Conservation (phyloP, 768 basidiomycete genomes). For the Boletus insuetus region DNA sequence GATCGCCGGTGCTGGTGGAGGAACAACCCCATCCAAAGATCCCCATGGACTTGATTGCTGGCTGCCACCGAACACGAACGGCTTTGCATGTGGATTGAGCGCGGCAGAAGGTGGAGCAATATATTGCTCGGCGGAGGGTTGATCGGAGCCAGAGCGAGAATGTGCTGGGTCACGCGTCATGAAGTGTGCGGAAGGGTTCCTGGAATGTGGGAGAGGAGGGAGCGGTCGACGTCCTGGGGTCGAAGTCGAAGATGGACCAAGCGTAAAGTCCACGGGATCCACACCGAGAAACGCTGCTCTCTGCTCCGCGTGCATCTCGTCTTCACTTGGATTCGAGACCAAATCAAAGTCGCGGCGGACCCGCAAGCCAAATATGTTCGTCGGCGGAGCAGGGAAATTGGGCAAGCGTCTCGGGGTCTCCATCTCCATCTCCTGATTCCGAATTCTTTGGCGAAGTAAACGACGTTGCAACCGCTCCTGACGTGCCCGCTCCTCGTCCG, state of each 20-base stretch:
- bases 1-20: slow-evolving; percentile 37
- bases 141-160: slow-evolving; percentile 48
- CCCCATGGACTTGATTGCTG: slow-evolving; percentile 36
- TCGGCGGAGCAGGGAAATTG: slow-evolving; percentile 77
- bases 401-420: slow-evolving; percentile 73
- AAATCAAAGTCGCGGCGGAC: slow-evolving; percentile 58
- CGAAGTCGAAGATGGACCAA: slow-evolving; percentile 44
- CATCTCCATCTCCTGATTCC: slow-evolving; percentile 30
- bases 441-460: slow-evolving; percentile 45
- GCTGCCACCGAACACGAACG: slow-evolving; percentile 71
- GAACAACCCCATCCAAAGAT: slow-evolving; percentile 26
- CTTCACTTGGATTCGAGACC: slow-evolving; percentile 86
- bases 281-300: slow-evolving; percentile 45
- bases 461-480: slow-evolving; percentile 64
- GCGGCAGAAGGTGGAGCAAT: slow-evolving; percentile 24
- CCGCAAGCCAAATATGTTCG: slow-evolving; percentile 43
- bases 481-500: slow-evolving; percentile 82
- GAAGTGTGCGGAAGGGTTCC: slow-evolving; percentile 58
- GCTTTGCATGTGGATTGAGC: slow-evolving; percentile 79
- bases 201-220: slow-evolving; percentile 64
- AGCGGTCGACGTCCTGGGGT: slow-evolving; percentile 47
- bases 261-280: slow-evolving; percentile 42
- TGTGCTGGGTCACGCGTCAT: slow-evolving; percentile 64
- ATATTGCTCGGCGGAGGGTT: slow-evolving; percentile 35
- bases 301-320: slow-evolving; percentile 42